These are phyloP conservation scores for Colletotrichum sp. DNA, from an alignment of 2,329 filamentous ascomycete genomes.

Conservation along the genomic window DNA sequence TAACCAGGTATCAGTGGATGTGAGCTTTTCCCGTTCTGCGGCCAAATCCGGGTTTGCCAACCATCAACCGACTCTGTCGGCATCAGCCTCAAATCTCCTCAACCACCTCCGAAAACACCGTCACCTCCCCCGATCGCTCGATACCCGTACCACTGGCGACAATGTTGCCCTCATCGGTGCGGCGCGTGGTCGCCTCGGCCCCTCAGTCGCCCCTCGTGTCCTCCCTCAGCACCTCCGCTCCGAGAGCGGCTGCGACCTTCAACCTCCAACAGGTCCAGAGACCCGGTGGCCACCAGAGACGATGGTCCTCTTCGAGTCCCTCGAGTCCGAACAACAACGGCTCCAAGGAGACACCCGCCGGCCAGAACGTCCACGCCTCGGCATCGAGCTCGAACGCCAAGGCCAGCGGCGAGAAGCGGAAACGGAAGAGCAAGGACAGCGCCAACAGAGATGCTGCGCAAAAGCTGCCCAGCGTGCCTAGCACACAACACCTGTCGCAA, in stretches of 20 bases:
- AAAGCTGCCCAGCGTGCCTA: slow-evolving; percentile 76
- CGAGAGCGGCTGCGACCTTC: slow-evolving; percentile 42
- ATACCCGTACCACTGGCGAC: slow-evolving; percentile 27
- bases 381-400: slow-evolving; percentile 48
- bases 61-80: slow-evolving; percentile 36
- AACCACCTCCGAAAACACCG: neutral
- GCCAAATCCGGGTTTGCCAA: slow-evolving; percentile 39
- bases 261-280: slow-evolving; percentile 24
- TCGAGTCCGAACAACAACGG: slow-evolving; percentile 65
- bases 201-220: slow-evolving; percentile 51
- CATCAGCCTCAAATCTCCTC: slow-evolving; percentile 21
- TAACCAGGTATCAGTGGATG: slow-evolving; percentile 18
- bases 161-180: slow-evolving; percentile 59
- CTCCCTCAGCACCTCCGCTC: slow-evolving; percentile 43
- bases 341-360: slow-evolving; percentile 50
- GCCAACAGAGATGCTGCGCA: slow-evolving; percentile 49
- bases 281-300: slow-evolving; percentile 50
- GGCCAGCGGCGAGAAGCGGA: slow-evolving; percentile 57
- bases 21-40: slow-evolving; percentile 39
- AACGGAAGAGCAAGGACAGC: slow-evolving; percentile 62
- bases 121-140: slow-evolving; percentile 2
- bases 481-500: slow-evolving; percentile 73
- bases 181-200: slow-evolving; percentile 55
- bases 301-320: slow-evolving; percentile 68
- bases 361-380: slow-evolving; percentile 52